phyloP scores from a whole-genome alignment of 352 stramenopile species.

The Blastocystis sp. region DNA sequence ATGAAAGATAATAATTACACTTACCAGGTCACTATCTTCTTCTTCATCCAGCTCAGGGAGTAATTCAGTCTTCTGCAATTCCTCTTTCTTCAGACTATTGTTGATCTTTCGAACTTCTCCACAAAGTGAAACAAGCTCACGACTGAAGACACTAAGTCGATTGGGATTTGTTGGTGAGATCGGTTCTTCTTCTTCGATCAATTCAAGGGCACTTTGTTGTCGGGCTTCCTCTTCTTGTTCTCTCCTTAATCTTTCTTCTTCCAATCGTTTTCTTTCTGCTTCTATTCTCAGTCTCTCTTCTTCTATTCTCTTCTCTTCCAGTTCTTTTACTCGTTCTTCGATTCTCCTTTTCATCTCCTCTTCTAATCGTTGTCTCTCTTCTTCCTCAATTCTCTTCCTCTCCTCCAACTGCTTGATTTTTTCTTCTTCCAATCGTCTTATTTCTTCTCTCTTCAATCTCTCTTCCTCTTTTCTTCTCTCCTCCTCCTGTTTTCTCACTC shows the following conservation, averaged over 20 bases:
- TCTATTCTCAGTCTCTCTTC: background rate
- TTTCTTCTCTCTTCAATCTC: background rate
- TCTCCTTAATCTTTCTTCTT: background rate
- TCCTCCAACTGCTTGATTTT: background rate
- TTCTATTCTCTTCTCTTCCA: background rate
- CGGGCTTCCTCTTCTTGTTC: background rate
- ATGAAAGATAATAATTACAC: background rate
- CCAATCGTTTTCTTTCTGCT: background rate
- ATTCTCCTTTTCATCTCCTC: slow-evolving; percentile 5
- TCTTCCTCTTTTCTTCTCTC: slow-evolving; percentile 8
- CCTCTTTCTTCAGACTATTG: background rate
- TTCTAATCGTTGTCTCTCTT: slow-evolving; percentile 32
- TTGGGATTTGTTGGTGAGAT: background rate
- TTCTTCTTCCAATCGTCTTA: slow-evolving; percentile 17
- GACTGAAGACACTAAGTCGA: slow-evolving; percentile 8
- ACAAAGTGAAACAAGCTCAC: slow-evolving; percentile 7
- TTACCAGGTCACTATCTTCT: slow-evolving; percentile 43
- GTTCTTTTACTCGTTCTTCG: slow-evolving; percentile 35
- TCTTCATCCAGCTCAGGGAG: background rate
- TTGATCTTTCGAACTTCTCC: slow-evolving; percentile 7
- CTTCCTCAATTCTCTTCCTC: background rate
- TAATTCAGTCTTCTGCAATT: background rate
- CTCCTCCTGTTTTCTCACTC: background rate
- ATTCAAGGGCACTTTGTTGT: background rate
- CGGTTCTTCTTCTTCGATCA: slow-evolving; percentile 19